Conservation (phyloP, 2,329 filamentous ascomycete genomes). For the Verticillium isaacii region DNA sequence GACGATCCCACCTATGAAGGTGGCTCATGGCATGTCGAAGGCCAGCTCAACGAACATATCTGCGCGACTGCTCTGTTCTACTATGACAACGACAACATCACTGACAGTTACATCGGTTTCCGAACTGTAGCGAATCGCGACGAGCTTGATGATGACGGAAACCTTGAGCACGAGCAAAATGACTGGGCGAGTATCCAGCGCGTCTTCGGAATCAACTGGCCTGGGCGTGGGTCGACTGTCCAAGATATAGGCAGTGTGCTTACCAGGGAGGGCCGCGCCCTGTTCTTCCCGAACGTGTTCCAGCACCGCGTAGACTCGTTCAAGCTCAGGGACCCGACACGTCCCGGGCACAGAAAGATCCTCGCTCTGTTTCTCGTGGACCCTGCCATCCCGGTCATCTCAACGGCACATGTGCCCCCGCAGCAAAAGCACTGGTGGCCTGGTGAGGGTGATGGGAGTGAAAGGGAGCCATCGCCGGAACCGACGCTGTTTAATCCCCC, state of each 20-base stretch:
- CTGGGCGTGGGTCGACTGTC: constrained; percentile 6
- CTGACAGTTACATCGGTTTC: constrained; percentile 45
- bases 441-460: constrained; percentile 5
- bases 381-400: constrained; percentile 39
- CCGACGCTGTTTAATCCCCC: not conserved
- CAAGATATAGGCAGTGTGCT: constrained; percentile 43
- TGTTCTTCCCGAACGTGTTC: constrained; percentile 51
- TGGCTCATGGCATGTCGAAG: constrained; percentile 52
- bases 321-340: constrained; percentile 41
- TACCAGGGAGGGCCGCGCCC: constrained; percentile 40
- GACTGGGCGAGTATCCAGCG: constrained; percentile 27
- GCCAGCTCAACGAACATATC: constrained; percentile 57
- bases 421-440: constrained; percentile 35
- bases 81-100: constrained; percentile 57
- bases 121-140: constrained; percentile 31
- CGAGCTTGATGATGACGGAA: constrained; percentile 11
- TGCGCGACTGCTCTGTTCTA: constrained; percentile 59
- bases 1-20: constrained; percentile 49
- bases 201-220: constrained; percentile 26
- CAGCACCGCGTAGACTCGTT: constrained; percentile 52
- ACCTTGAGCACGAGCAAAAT: constrained; percentile 24
- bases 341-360: constrained; percentile 54
- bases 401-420: constrained; percentile 39
- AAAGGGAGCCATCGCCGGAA: too few species aligned
- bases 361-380: constrained; percentile 58